Conservation (phyloP, 352 stramenopile genomes). For the Globisporangium canariense region DNA sequence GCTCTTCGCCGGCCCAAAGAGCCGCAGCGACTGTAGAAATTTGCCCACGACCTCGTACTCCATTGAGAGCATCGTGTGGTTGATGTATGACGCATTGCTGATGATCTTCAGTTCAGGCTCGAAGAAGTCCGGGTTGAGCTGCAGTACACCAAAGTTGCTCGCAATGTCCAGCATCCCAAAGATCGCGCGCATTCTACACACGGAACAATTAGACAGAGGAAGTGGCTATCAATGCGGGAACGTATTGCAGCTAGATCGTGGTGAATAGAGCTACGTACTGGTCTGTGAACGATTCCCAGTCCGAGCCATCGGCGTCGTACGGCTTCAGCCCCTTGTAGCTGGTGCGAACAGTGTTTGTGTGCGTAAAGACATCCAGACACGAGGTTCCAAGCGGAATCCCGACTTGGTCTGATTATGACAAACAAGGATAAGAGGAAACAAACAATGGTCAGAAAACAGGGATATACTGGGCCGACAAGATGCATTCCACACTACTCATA, state of each 20-base stretch:
- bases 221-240: background rate
- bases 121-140: constrained; percentile 66
- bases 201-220: too few relatives aligned
- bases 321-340: constrained; percentile 74
- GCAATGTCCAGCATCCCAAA: constrained; percentile 76
- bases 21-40: constrained; percentile 74
- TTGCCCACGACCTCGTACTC: constrained; percentile 76
- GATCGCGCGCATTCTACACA: constrained; percentile 66
- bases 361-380: constrained; percentile 67
- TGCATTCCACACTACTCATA: constrained; percentile 19
- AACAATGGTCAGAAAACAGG: background rate
- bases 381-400: constrained; percentile 66
- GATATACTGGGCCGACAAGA: background rate
- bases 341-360: constrained; percentile 58
- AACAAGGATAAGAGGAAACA: background rate
- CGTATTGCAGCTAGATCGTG: background rate
- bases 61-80: constrained; percentile 64
- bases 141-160: constrained; percentile 73
- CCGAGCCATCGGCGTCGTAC: constrained; percentile 55
- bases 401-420: constrained; percentile 47
- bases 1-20: constrained; percentile 51
- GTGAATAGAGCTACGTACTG: constrained; percentile 33
- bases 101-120: constrained; percentile 71
- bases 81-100: constrained; percentile 66
- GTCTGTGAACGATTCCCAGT: constrained; percentile 63